Evolutionary conservation across 306 rosid species (phyloP).

Genomic region (Castanospermum australe): DNA sequence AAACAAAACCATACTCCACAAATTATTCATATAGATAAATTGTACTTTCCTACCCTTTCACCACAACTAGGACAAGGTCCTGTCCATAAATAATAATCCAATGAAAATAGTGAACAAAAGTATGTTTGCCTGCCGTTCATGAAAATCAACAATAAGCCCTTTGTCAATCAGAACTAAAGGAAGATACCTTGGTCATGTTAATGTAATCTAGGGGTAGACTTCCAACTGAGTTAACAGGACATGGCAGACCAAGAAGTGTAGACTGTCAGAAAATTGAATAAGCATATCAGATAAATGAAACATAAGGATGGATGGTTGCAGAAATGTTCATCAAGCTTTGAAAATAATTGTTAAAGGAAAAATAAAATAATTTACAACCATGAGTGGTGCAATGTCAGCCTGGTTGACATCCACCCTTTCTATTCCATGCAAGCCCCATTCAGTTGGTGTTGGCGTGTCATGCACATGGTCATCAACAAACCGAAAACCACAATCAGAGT

Average conservation of each 20-base stretch:
- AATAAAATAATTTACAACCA: slow-evolving; percentile 49
- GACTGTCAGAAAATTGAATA: slow-evolving; percentile 59
- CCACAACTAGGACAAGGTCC: slow-evolving; percentile 4
- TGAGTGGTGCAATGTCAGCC: slow-evolving; percentile 91
- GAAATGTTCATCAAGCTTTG: slow-evolving; percentile 9
- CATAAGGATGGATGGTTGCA: neutral
- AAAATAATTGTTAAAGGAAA: neutral
- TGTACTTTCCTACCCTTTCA: slow-evolving; percentile 7
- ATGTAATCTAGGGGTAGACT: slow-evolving; percentile 77
- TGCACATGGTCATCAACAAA: slow-evolving; percentile 84
- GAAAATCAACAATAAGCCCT: neutral
- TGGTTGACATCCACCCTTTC: slow-evolving; percentile 96
- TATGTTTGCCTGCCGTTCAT: neutral
- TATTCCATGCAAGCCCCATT: slow-evolving; percentile 79
- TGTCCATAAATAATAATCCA: slow-evolving; percentile 15
- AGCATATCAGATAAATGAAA: slow-evolving; percentile 38
- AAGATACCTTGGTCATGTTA: slow-evolving; percentile 63
- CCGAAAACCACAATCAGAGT: slow-evolving; percentile 64
- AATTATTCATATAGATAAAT: neutral
- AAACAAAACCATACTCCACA: neutral
- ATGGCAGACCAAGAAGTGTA: slow-evolving; percentile 78
- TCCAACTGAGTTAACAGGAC: slow-evolving; percentile 91
- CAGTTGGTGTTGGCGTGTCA: slow-evolving; percentile 73
- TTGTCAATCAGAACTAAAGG: slow-evolving; percentile 25
- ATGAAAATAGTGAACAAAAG: slow-evolving; percentile 3